Evolutionary conservation across 2,329 filamentous ascomycete species (phyloP).

Genomic region (Byssoonygena ceratinophila): DNA sequence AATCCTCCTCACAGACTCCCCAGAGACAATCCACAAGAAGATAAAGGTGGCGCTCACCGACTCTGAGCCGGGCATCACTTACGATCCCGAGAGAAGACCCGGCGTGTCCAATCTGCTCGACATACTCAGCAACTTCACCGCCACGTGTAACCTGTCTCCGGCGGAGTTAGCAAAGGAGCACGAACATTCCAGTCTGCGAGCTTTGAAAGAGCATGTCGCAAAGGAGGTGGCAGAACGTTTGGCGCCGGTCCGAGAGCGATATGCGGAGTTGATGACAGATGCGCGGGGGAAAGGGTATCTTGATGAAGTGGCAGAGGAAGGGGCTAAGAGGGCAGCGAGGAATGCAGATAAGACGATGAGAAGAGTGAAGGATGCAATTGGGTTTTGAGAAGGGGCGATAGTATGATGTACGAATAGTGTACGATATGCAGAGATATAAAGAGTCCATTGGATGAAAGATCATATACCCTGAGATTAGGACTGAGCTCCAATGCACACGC

Average conservation of each 20-base stretch:
- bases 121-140: constrained; percentile 61
- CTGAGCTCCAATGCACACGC: constrained; percentile 7
- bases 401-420: background rate
- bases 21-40: constrained; percentile 55
- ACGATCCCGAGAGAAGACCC: constrained; percentile 58
- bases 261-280: constrained; percentile 15
- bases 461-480: too few relatives aligned
- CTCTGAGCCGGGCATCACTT: constrained; percentile 53
- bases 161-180: constrained; percentile 41
- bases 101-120: constrained; percentile 82
- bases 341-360: constrained; percentile 17
- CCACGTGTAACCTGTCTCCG: constrained; percentile 22
- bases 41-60: constrained; percentile 69
- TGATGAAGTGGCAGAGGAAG: constrained; percentile 14
- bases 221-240: constrained; percentile 31
- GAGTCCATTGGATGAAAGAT: too few relatives aligned
- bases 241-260: constrained; percentile 27
- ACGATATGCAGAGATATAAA: background rate
- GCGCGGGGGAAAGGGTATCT: constrained; percentile 8
- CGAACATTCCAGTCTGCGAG: constrained; percentile 40
- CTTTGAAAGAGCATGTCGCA: constrained; percentile 55
- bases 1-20: constrained; percentile 68
- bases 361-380: constrained; percentile 15
- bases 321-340: constrained; percentile 12
- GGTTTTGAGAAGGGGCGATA: background rate